Percentiles rank a stretch among this genome's conserved stretches.
phyloP scores from a whole-genome alignment of 2,329 filamentous ascomycete species.

The Hypoxylon sp. region DNA sequence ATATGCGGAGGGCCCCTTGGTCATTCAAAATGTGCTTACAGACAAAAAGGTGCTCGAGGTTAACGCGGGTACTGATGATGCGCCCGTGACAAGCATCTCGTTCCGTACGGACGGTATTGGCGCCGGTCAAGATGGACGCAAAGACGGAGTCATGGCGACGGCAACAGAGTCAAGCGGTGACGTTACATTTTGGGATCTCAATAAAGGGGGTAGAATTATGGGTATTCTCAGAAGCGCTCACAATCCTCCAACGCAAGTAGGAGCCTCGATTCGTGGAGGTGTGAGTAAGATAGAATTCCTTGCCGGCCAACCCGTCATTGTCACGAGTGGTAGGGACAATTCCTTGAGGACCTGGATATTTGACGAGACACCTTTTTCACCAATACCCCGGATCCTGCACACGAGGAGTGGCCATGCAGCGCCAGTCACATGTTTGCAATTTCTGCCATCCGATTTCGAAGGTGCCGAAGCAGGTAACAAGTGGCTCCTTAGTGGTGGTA shows the following conservation, averaged over 20 bases:
- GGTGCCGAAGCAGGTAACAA: constrained; percentile 91
- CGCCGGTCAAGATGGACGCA: constrained; percentile 87
- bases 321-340: constrained; percentile 94
- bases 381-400: constrained; percentile 87
- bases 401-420: constrained; percentile 89
- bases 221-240: constrained; percentile 91
- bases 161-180: constrained; percentile 84
- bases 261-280: constrained; percentile 75
- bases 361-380: constrained; percentile 90
- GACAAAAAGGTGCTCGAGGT: constrained; percentile 81
- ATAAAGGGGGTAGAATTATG: constrained; percentile 86
- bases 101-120: constrained; percentile 93
- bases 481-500: constrained; percentile 91
- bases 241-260: constrained; percentile 75
- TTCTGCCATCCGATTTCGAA: constrained; percentile 90
- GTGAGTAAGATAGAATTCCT: constrained; percentile 92
- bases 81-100: constrained; percentile 83
- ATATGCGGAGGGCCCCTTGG: constrained; percentile 82
- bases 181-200: constrained; percentile 96
- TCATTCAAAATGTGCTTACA: constrained; percentile 84
- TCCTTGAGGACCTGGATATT: constrained; percentile 97
- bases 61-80: constrained; percentile 74
- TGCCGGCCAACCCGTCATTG: constrained; percentile 86
- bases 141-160: constrained; percentile 94
- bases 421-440: constrained; percentile 84